phyloP scores from a whole-genome alignment of 306 rosid species.

The Lablab purpureus region DNA sequence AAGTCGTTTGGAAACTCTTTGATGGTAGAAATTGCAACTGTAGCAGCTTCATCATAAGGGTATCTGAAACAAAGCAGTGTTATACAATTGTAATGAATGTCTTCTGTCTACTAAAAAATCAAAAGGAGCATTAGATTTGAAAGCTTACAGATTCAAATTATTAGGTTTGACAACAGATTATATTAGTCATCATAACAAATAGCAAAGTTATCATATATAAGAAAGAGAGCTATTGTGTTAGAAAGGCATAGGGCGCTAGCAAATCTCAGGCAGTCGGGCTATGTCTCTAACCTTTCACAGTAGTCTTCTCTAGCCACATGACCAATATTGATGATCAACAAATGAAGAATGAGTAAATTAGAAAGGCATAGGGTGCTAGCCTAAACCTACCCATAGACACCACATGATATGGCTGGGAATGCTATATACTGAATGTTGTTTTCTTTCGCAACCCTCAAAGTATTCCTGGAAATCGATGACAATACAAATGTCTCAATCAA shows the following conservation, averaged over 20 bases:
- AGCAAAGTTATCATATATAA: neutral
- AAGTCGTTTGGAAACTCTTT: slow-evolving; percentile 68
- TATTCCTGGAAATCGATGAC: slow-evolving; percentile 64
- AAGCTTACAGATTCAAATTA: neutral
- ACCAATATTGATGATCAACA: slow-evolving; percentile 24
- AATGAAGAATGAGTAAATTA: neutral
- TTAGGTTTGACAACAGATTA: slow-evolving; percentile 22
- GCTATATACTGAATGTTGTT: slow-evolving; percentile 75
- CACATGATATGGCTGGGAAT: slow-evolving; percentile 94
- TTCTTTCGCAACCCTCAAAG: slow-evolving; percentile 78
- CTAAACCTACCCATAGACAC: slow-evolving; percentile 75
- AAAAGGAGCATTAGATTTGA: slow-evolving; percentile 15
- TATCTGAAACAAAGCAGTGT: slow-evolving; percentile 58
- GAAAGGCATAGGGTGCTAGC: neutral
- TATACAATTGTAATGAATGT: slow-evolving; percentile 18
- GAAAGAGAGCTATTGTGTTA: neutral
- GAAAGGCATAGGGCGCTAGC: too few species aligned
- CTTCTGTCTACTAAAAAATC: slow-evolving; percentile 1
- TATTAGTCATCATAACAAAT: slow-evolving; percentile 10
- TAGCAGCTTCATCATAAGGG: slow-evolving; percentile 80
- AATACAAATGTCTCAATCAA: slow-evolving; percentile 33
- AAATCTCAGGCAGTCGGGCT: neutral
- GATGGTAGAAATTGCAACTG: slow-evolving; percentile 72
- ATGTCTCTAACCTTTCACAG: slow-evolving; percentile 5
- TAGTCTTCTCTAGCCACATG: neutral